Evolutionary conservation across 176 grass and related monocot genomes (phyloP).

Genomic region (Aegilops umbellulata): DNA sequence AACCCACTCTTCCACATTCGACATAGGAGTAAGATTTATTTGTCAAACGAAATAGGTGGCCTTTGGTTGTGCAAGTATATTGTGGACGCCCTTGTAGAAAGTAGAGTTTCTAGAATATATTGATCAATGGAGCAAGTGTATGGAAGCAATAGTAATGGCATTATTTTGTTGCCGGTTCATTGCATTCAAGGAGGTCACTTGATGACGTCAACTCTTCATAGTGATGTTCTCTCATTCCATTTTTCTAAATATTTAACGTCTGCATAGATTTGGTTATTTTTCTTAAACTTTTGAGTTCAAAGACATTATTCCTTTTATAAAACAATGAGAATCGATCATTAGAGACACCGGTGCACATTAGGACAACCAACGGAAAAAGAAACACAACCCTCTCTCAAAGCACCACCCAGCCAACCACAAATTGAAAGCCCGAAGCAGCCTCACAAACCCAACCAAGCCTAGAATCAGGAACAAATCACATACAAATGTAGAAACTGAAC

Average conservation of each 20-base stretch:
- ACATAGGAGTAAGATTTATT: background rate
- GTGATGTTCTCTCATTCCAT: background rate
- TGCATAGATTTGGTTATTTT: background rate
- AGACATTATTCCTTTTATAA: background rate
- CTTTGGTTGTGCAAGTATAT: background rate
- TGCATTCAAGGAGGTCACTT: background rate
- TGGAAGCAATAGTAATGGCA: background rate
- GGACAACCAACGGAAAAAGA: background rate
- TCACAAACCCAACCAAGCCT: too few species aligned
- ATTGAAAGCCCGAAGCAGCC: too few species aligned
- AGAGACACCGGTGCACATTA: background rate
- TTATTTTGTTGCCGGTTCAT: background rate
- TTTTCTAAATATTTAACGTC: background rate
- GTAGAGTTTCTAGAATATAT: background rate
- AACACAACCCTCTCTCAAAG: background rate
- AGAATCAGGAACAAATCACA: too few species aligned
- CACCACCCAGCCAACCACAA: background rate
- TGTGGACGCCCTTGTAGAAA: background rate
- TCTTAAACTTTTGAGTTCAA: background rate
- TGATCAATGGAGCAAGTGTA: background rate
- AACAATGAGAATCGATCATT: background rate
- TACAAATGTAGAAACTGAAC: too few species aligned
- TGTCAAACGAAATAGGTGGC: background rate
- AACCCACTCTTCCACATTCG: too few species aligned
- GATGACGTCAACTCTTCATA: background rate